These are phyloP conservation scores for Aspergillus candidus DNA, from an alignment of 2,329 filamentous ascomycete species.

Conservation along the genomic window DNA sequence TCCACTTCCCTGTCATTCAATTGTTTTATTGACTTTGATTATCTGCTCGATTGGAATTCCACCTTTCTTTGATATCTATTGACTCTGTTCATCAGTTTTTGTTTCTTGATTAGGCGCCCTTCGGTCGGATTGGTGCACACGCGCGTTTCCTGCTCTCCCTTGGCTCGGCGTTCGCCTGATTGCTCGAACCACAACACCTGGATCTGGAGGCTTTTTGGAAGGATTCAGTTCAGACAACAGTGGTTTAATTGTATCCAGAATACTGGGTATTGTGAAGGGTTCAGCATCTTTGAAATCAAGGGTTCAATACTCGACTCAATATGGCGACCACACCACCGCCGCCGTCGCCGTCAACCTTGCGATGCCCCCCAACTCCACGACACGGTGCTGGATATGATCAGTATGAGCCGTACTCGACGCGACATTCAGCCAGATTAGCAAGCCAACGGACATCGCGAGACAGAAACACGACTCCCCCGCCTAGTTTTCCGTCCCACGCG, in stretches of 20 bases:
- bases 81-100: too few species aligned
- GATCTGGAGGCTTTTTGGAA: too few species aligned
- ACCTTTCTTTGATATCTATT: too few species aligned
- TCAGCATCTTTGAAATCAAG: not conserved
- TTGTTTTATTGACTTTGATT: too few species aligned
- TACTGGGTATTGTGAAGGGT: not conserved
- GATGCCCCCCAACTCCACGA: conserved; percentile 41
- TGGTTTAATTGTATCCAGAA: not conserved
- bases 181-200: too few species aligned
- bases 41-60: too few species aligned
- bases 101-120: too few species aligned
- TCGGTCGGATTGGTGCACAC: too few species aligned
- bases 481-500: conserved; percentile 19
- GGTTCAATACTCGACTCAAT: conserved; percentile 7
- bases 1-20: too few species aligned
- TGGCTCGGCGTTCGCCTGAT: too few species aligned
- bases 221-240: not conserved
- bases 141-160: too few species aligned
- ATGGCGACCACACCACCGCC: conserved; percentile 45
- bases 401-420: conserved; percentile 36
- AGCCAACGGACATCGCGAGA: conserved; percentile 25
- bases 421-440: conserved; percentile 37
- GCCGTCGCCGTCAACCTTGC: conserved; percentile 29
- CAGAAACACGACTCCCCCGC: conserved; percentile 27
- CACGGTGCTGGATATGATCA: conserved; percentile 42